Evolutionary conservation across 306 rosid genomes (phyloP), one percentile per base, ranked within the genome.

Genomic region (Sphenostylis stenocarpa): DNA sequence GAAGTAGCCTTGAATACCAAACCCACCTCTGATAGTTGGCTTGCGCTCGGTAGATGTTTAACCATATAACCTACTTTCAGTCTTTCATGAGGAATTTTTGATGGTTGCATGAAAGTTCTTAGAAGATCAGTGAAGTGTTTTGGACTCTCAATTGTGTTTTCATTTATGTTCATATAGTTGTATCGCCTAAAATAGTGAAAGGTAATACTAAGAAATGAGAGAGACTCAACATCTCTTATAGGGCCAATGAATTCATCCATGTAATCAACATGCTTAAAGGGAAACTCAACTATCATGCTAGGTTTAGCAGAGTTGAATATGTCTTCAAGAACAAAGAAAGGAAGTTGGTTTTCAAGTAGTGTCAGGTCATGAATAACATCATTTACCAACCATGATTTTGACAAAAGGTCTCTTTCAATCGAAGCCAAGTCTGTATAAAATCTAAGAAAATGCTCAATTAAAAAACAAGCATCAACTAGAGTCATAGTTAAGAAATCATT

Each of bases 11-110:
- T 19, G 58, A 51, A 51, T 19, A 3, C 19, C 14, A 88, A 53
- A 11, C 86, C 86, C 5, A 84, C 86, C 17, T 39, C 51, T 20
- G 63, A 77, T 26, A 84, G 48, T 45, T 72, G 83, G 19, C 69
- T 63, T 13, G 13, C 83, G 33, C 73, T 52, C 1, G 24, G 58
- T 0, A 52, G 4, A 28, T 13, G 39, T 58, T 57, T 57, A 26
- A 12, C 28, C 28, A 23, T 23, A 4, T 23, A 55, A 26, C 64
- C 14, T 28, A 3, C 10, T 57, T 26, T 57, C 16, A 57, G 64
- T 5, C 2, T 56, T 5, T 56, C 17, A 4, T 4, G 17, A 56
- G 0, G 3, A 23, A 56, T 11, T 11, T 24, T 12, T 56, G 33
- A 56, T 57, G 64, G 64, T 24, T 26, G 17, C 64, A 49, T 17